Evolutionary conservation across 2,329 filamentous ascomycete species (phyloP), one percentile per base, ranked within the genome.

Genomic region (Cercospora sp.): DNA sequence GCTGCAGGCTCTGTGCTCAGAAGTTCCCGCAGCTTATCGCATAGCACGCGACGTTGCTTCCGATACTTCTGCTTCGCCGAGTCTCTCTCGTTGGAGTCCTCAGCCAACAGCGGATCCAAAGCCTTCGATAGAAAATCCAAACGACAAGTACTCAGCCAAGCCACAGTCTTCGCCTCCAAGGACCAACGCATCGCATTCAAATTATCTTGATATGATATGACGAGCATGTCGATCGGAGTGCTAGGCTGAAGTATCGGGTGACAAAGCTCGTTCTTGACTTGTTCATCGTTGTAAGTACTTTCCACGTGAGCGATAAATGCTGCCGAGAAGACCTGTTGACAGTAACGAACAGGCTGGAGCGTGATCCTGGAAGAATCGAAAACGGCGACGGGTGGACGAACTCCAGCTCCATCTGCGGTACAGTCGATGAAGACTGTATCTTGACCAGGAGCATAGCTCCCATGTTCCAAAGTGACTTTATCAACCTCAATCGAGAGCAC

Each of bases 381-480:
- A 4, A 71, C 61, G 3, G 69, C 66, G 1, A 67, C 51, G 1
- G 69, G 62, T 2, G 61, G 49, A 28, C 66, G 51, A 40, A 69
- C 70, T 5, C 62, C 45, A 1, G 69, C 49, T 0, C 66, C 72
- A 3, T 68, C 61, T 26, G 72, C 72, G 4, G 67, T 57, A 63
- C 71, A 73, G 53, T 72, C 70, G 45, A 71, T 62, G 61, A 67
- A 73, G 1, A 73, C 49, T 6, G 67, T 73, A n/a, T 73, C 66
- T 5, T 55, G 45, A 0, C 10, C 5, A 1, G 69, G 45, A 3
- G 53, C 16, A 55, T 68, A 64, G 9, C 18, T 51, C 4, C 69
- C 72, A 1, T 66, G 10, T 9, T 70, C 26, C 24, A 73, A 55
- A 5, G 34, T 51, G 8, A 72, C 66, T 60, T 70, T 28, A 3